A percentile compares a stretch with the other conserved stretches of the same genome.
These are phyloP conservation scores for Backusella macrospora DNA, from an alignment of 192 early-diverging fungal genomes.

Conservation along the genomic window DNA sequence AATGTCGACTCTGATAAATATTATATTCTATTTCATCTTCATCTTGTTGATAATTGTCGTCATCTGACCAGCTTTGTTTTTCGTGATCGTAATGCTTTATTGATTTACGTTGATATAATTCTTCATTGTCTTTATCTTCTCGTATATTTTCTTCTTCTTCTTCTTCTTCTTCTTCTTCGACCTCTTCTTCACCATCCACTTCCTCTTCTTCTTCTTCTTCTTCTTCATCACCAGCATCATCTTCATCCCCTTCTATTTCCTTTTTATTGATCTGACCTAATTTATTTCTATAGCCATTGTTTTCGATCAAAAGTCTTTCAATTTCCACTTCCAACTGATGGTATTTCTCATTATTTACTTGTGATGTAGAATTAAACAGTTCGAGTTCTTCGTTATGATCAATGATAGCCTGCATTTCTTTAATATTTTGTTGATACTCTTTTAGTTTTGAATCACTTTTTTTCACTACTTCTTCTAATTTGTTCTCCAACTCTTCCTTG, in stretches of 20 bases:
- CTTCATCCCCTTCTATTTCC: background rate
- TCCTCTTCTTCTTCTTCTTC: background rate
- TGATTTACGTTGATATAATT: too few species aligned
- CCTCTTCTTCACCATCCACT: background rate
- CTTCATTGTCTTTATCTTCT: too few species aligned
- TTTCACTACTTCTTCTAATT: background rate
- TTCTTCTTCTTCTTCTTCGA: background rate
- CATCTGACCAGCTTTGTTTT: background rate
- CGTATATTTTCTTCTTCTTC: too few species aligned
- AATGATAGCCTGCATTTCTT: background rate
- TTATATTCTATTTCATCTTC: too few species aligned
- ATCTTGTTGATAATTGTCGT: background rate
- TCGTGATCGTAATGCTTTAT: too few species aligned
- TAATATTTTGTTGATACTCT: background rate
- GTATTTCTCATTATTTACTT: background rate
- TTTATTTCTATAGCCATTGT: background rate
- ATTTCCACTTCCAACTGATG: background rate
- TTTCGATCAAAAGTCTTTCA: background rate
- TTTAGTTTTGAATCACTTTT: background rate
- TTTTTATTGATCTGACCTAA: background rate
- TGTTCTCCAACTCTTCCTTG: background rate
- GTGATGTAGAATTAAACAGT: background rate
- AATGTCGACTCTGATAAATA: background rate
- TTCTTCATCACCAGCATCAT: background rate
- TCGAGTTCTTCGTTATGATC: constrained; percentile 8